Conservation (phyloP, 495 filamentous ascomycete species). For the Aspergillus ellipticus region DNA sequence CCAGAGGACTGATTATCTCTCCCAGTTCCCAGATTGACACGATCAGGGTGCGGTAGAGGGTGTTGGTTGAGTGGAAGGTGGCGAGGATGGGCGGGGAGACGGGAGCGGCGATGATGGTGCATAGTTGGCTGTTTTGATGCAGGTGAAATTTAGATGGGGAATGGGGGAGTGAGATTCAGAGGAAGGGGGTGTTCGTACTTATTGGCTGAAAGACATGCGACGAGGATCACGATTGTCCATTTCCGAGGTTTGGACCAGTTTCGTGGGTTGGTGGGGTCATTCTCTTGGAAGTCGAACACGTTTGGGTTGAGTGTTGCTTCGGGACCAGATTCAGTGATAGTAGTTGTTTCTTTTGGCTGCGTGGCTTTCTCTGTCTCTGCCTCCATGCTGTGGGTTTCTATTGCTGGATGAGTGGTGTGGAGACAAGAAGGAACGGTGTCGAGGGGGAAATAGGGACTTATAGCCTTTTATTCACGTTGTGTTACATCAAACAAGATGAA, state of each 20-base stretch:
- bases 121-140: not conserved
- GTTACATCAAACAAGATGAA: too few species aligned
- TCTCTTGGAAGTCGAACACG: too few species aligned
- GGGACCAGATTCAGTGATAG: too few species aligned
- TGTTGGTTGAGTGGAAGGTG: conserved; percentile 3
- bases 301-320: too few species aligned
- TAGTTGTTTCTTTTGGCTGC: too few species aligned
- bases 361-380: too few species aligned
- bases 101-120: conserved; percentile 4
- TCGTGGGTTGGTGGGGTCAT: not conserved
- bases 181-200: too few species aligned
- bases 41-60: conserved; percentile 3
- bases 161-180: not conserved
- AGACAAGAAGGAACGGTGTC: too few species aligned
- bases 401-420: too few species aligned
- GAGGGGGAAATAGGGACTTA: too few species aligned
- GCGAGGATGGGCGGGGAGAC: not conserved
- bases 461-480: too few species aligned
- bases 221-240: not conserved
- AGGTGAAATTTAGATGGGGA: not conserved
- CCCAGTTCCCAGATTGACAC: conserved; percentile 7
- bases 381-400: too few species aligned
- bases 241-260: not conserved
- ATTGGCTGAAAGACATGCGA: not conserved
- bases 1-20: not conserved